Conservation (phyloP, 768 basidiomycete genomes). For the Candolleomyces eurysporus region DNA sequence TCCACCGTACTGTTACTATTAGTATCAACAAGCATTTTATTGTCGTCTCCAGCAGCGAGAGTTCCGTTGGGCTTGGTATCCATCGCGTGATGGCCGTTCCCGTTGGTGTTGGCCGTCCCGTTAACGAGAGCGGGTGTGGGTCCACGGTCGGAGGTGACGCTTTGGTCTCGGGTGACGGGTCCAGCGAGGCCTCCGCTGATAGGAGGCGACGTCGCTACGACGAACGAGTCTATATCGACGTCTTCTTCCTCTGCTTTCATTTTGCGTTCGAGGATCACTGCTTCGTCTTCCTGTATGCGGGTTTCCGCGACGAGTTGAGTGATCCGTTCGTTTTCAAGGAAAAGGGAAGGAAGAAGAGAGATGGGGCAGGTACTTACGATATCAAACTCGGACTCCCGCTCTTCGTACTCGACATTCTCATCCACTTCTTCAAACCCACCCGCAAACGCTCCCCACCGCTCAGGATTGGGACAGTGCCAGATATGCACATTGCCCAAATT, state of each 20-base stretch:
- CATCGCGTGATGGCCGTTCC: too few species aligned
- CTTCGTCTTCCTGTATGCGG: constrained; percentile 75
- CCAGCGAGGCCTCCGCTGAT: constrained; percentile 16
- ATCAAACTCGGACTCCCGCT: constrained; percentile 96
- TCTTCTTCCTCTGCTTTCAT: constrained; percentile 84
- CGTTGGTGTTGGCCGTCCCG: too few species aligned
- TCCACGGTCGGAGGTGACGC: too few species aligned
- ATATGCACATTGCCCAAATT: constrained; percentile 80
- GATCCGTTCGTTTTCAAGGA: too few species aligned
- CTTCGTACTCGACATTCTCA: constrained; percentile 95
- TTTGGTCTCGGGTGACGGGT: too few species aligned
- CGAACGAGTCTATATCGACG: constrained; percentile 64
- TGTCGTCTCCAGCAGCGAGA: too few species aligned
- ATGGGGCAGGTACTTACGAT: constrained; percentile 53
- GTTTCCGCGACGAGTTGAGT: too few species aligned
- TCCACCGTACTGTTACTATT: constrained; percentile 40
- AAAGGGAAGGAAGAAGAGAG: neutral
- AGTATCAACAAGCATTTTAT: too few species aligned
- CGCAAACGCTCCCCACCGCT: constrained; percentile 96
- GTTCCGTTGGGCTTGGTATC: too few species aligned
- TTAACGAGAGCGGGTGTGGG: too few species aligned
- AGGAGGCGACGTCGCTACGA: constrained; percentile 7
- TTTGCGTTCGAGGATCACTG: constrained; percentile 70
- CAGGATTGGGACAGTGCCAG: constrained; percentile 80
- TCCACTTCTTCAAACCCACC: constrained; percentile 98